These are phyloP conservation scores for Globisporangium apiculatum DNA, from an alignment of 352 stramenopile species.

Conservation along the genomic window DNA sequence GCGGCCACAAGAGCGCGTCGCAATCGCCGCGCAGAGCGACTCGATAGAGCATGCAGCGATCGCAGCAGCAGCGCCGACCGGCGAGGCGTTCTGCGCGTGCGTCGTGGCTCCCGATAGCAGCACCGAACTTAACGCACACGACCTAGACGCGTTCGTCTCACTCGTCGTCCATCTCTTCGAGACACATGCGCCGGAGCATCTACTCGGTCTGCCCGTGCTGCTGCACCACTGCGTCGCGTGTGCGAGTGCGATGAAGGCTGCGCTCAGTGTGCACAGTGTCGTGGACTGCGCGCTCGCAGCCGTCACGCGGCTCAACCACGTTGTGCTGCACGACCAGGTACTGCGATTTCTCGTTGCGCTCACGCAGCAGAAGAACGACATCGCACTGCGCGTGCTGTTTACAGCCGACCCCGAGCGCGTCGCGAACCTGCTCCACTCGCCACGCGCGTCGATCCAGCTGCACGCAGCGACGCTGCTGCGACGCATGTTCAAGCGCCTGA, in stretches of 20 bases:
- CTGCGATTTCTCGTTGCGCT: conserved; percentile 42
- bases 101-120: conserved; percentile 13
- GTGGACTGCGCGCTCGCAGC: conserved; percentile 30
- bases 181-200: conserved; percentile 23
- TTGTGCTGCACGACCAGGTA: conserved; percentile 32
- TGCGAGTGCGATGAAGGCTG: conserved; percentile 18
- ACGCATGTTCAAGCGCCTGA: conserved; percentile 53
- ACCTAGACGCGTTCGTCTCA: conserved; percentile 14
- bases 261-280: conserved; percentile 23
- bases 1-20: not conserved
- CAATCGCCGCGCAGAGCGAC: not conserved
- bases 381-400: conserved; percentile 36
- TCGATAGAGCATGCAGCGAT: not conserved
- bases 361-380: conserved; percentile 39
- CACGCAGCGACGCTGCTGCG: conserved; percentile 31
- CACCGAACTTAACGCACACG: not conserved
- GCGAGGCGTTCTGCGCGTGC: conserved; percentile 24
- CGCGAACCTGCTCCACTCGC: conserved; percentile 44
- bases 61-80: not conserved
- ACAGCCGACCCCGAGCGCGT: conserved; percentile 40
- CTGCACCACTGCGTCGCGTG: conserved; percentile 33
- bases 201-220: conserved; percentile 36
- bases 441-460: conserved; percentile 20
- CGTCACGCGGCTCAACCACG: conserved; percentile 28
- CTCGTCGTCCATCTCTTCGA: conserved; percentile 34